Percentiles rank a stretch among this genome's conserved stretches.
phyloP scores from a whole-genome alignment of 176 grass and related monocot genomes.

The Neostapfia colusana region DNA sequence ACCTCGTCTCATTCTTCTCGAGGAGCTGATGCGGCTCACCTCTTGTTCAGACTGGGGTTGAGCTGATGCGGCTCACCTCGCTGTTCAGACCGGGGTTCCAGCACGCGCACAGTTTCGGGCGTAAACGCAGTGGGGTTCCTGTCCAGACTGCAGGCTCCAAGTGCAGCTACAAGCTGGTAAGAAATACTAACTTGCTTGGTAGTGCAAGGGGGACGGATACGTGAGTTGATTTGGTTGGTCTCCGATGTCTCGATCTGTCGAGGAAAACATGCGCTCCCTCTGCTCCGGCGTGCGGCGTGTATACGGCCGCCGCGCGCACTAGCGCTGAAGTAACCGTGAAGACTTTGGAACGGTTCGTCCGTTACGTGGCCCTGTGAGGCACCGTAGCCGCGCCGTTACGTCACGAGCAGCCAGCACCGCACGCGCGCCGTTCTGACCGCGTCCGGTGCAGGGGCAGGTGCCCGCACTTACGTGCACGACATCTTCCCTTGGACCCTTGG shows the following conservation, averaged over 20 bases:
- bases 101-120: background rate
- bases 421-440: background rate
- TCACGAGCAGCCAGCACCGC: background rate
- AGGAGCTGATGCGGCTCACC: background rate
- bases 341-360: background rate
- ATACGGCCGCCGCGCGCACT: slow-evolving; percentile 1
- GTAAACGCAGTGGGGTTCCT: background rate
- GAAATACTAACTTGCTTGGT: background rate
- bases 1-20: background rate
- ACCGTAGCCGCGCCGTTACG: background rate
- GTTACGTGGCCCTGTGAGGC: background rate
- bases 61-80: too few relatives aligned
- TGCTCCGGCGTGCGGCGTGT: background rate
- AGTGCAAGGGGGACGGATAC: background rate
- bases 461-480: background rate
- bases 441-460: background rate
- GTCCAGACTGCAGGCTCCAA: too few relatives aligned
- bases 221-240: background rate
- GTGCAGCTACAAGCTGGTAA: too few relatives aligned
- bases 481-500: slow-evolving; percentile 13
- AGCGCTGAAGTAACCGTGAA: slow-evolving; percentile 11
- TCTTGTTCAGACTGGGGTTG: background rate
- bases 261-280: background rate
- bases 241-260: background rate
- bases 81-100: too few relatives aligned